These are phyloP conservation scores for Striga asiatica DNA, from an alignment of 257 asterid species.

Conservation along the genomic window DNA sequence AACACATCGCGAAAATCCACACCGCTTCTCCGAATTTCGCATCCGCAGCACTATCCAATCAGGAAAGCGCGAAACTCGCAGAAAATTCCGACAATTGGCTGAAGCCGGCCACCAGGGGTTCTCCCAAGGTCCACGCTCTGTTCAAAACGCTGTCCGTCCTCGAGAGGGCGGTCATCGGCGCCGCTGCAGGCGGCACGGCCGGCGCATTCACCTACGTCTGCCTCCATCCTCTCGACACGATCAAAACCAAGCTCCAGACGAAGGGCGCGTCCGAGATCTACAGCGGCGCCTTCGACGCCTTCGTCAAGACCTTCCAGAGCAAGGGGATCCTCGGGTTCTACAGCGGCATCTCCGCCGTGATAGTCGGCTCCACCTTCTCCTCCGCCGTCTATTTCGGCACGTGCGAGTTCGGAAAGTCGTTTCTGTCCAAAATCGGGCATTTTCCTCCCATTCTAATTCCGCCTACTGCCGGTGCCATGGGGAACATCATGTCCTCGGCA, in stretches of 20 bases:
- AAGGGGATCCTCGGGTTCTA: slow-evolving; percentile 80
- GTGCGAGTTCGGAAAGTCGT: slow-evolving; percentile 89
- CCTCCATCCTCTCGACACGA: slow-evolving; percentile 82
- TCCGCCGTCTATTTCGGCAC: slow-evolving; percentile 98
- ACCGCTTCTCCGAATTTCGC: slow-evolving; percentile 29
- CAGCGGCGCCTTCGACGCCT: slow-evolving; percentile 68
- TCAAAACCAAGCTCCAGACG: slow-evolving; percentile 93
- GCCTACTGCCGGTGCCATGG: slow-evolving; percentile 99
- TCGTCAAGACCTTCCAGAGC: slow-evolving; percentile 64
- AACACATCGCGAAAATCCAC: slow-evolving; percentile 13
- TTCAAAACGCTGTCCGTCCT: slow-evolving; percentile 70
- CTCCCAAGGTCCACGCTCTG: slow-evolving; percentile 48
- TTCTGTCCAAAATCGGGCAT: slow-evolving; percentile 43
- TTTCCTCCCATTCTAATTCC: slow-evolving; percentile 75
- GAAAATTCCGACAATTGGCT: slow-evolving; percentile 33
- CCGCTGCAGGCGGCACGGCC: slow-evolving; percentile 82
- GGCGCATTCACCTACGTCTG: slow-evolving; percentile 96
- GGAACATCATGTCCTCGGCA: slow-evolving; percentile 83
- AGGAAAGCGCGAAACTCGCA: slow-evolving; percentile 22
- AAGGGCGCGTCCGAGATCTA: slow-evolving; percentile 89
- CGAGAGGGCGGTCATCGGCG: slow-evolving; percentile 75
- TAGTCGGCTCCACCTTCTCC: slow-evolving; percentile 87
- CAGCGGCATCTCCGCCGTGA: slow-evolving; percentile 87
- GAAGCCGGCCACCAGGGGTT: slow-evolving; percentile 54
- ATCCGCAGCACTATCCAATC: slow-evolving; percentile 49